phyloP scores from a whole-genome alignment of 176 grass and related monocot genomes.

The Ensete ventricosum region DNA sequence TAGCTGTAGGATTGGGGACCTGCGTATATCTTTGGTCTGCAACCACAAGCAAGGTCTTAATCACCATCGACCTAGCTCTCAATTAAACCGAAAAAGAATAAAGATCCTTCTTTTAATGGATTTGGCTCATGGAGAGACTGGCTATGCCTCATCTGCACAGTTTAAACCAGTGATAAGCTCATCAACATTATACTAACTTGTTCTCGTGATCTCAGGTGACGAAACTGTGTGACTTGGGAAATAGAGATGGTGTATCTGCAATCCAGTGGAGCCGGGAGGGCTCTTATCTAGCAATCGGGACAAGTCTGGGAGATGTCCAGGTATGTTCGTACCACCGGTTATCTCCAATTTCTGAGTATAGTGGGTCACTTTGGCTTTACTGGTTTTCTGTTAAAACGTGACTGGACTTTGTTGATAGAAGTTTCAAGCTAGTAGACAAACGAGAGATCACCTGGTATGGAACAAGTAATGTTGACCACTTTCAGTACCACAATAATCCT shows the following conservation, averaged over 20 bases:
- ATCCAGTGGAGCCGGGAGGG: conserved; percentile 93
- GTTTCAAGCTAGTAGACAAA: background rate
- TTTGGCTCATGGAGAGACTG: background rate
- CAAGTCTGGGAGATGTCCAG: conserved; percentile 90
- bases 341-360: background rate
- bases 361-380: background rate
- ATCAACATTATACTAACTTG: background rate
- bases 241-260: conserved; percentile 71
- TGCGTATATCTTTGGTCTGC: conserved; percentile 96
- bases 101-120: background rate
- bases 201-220: conserved; percentile 41
- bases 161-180: background rate
- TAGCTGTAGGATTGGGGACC: conserved; percentile 81
- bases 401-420: background rate
- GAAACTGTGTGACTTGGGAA: conserved; percentile 79
- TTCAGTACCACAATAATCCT: background rate
- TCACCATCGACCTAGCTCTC: background rate
- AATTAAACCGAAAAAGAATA: background rate
- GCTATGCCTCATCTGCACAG: background rate
- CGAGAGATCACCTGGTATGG: background rate
- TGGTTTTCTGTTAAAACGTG: background rate
- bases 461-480: background rate
- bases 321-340: conserved; percentile 16
- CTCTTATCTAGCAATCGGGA: conserved; percentile 83
- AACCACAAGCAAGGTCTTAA: conserved; percentile 66